Conservation (phyloP, 2,329 filamentous ascomycete species). For the Amauroascus niger region DNA sequence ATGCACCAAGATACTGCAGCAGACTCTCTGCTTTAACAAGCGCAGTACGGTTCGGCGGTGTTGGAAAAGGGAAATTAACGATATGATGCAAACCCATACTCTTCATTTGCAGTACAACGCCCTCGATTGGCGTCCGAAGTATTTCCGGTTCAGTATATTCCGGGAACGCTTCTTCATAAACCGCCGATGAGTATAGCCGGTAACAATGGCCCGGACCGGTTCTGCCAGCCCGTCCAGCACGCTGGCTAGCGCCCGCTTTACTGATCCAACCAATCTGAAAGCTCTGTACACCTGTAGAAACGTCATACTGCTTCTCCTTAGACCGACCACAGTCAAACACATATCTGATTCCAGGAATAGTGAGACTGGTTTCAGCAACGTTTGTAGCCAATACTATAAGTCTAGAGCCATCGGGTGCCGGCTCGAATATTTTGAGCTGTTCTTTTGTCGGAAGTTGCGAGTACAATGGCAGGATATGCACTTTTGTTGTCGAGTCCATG, state of each 20-base stretch:
- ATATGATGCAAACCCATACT: slow-evolving; percentile 86
- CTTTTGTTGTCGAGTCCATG: slow-evolving; percentile 52
- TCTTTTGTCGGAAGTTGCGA: slow-evolving; percentile 84
- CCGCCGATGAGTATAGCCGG: slow-evolving; percentile 82
- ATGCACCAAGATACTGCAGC: slow-evolving; percentile 72
- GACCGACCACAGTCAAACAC: slow-evolving; percentile 90
- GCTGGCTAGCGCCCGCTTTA: slow-evolving; percentile 87
- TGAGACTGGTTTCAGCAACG: slow-evolving; percentile 92
- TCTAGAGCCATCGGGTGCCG: slow-evolving; percentile 69
- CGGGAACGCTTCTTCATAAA: slow-evolving; percentile 77
- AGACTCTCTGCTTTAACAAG: slow-evolving; percentile 78
- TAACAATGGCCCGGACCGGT: slow-evolving; percentile 96
- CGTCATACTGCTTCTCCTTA: slow-evolving; percentile 85
- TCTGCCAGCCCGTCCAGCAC: slow-evolving; percentile 85
- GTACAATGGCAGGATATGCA: slow-evolving; percentile 88
- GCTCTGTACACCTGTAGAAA: slow-evolving; percentile 82
- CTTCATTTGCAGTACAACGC: slow-evolving; percentile 86
- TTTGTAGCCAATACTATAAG: slow-evolving; percentile 90
- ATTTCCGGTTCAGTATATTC: slow-evolving; percentile 85
- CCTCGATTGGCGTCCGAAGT: slow-evolving; percentile 81
- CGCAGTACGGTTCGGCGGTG: slow-evolving; percentile 66
- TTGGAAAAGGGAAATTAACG: slow-evolving; percentile 92
- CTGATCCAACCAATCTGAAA: slow-evolving; percentile 96
- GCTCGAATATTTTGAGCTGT: slow-evolving; percentile 82
- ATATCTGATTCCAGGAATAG: slow-evolving; percentile 88